Evolutionary conservation across 2,329 filamentous ascomycete species (phyloP), one percentile per base, ranked within the genome.

Genomic region (Dothistroma pini): DNA sequence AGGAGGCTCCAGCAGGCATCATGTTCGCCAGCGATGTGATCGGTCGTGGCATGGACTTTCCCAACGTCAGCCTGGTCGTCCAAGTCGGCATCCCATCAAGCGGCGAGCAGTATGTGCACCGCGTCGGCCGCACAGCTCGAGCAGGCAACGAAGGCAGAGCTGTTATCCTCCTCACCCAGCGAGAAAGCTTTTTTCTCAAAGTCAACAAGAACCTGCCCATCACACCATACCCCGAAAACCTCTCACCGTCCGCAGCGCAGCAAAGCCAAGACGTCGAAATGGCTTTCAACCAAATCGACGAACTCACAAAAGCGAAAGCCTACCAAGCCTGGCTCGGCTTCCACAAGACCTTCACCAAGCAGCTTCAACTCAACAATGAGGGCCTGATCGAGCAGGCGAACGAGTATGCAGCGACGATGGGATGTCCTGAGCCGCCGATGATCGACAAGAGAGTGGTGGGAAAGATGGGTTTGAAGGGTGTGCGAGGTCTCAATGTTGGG

Each of bases 41-140:
- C n/a, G 93, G 91, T n/a, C 86, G 93, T 69, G 93, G 93, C 58
- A 96, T 97, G 71, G 95, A 99, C 76, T 97, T 99, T 48, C 86
- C 97, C 71, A 97, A 97, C 78, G 97, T 97, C 74, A 93, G 97
- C 74, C 86, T 97, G 85, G 51, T 90, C 86, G 19, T 89, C 89
- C 60, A 96, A 89, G 75, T 96, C 89, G 47, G 81, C 35, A 70
- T 84, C 6, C 82, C 82, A 0, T 77, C 78, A 2, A 79, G 76
- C 53, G 76, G 75, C 16, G 82, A 84, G 57, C 80, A 83, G 63
- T 99, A 99, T 76, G 95, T 91, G 19, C 95, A 97, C 76, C 88
- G 95, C 58, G 96, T 99, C 69, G 95, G 95, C 29, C 87, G 95
- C 38, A 99, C 95, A 9, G 95, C 91, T 1, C 86, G 95, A 65